phyloP scores from a whole-genome alignment of 2,329 filamentous ascomycete genomes.

The Aspergillus clavatus region DNA sequence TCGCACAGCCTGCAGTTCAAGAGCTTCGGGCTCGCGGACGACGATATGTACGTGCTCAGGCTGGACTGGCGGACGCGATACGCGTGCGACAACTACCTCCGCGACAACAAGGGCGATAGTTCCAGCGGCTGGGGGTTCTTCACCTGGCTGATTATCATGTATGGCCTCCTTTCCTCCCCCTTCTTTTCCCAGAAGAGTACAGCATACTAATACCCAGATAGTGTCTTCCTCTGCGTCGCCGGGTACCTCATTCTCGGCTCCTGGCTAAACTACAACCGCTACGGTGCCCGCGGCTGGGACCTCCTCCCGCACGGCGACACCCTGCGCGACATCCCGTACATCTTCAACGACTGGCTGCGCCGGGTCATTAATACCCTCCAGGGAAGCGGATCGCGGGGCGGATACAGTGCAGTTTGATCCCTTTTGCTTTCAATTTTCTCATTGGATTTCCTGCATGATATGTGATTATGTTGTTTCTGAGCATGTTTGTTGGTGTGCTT shows the following conservation, averaged over 20 bases:
- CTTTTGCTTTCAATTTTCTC: background rate
- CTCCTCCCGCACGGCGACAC: constrained; percentile 88
- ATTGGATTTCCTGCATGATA: too few relatives aligned
- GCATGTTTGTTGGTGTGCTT: too few relatives aligned
- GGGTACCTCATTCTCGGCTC: constrained; percentile 95
- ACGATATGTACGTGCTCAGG: constrained; percentile 60
- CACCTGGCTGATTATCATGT: constrained; percentile 95
- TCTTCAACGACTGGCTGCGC: constrained; percentile 81
- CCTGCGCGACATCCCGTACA: constrained; percentile 85
- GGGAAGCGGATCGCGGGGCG: constrained; percentile 76
- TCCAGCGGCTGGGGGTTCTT: constrained; percentile 83
- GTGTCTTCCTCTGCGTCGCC: constrained; percentile 76
- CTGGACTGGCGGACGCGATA: constrained; percentile 84
- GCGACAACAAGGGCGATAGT: constrained; percentile 40
- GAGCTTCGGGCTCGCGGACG: constrained; percentile 60
- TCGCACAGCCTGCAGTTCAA: constrained; percentile 67
- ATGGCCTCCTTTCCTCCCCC: constrained; percentile 40
- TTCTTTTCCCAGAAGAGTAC: background rate
- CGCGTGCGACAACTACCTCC: constrained; percentile 64
- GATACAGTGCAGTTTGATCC: constrained; percentile 88
- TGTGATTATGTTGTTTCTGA: too few relatives aligned
- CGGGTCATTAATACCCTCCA: constrained; percentile 78
- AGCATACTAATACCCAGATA: constrained; percentile 37
- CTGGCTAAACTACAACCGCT: constrained; percentile 98
- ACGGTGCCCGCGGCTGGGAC: constrained; percentile 92